These are phyloP conservation scores for Sanghuangporus weigelae DNA, from an alignment of 1,284 basidiomycete genomes.

Conservation along the genomic window DNA sequence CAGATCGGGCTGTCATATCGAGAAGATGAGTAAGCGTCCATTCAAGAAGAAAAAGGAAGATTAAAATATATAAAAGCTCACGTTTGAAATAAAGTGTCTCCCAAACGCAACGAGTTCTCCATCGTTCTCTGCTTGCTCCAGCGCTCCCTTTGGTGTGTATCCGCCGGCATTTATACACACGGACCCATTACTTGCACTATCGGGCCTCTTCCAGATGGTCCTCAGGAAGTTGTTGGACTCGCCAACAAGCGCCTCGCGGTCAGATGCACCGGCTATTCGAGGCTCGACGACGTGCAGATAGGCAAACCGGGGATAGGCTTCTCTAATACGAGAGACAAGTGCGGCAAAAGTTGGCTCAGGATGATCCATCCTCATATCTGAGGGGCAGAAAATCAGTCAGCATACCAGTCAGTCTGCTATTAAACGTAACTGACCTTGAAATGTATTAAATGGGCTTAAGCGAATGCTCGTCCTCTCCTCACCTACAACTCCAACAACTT, in stretches of 20 bases:
- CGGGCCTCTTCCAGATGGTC: slow-evolving; percentile 28
- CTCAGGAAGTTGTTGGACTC: slow-evolving; percentile 34
- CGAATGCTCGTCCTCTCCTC: slow-evolving; percentile 42
- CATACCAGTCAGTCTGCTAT: neutral
- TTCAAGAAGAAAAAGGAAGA: neutral
- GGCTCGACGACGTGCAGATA: slow-evolving; percentile 49
- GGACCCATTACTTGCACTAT: slow-evolving; percentile 5
- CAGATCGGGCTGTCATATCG: slow-evolving; percentile 16
- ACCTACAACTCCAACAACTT: slow-evolving; percentile 33
- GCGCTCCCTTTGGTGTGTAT: slow-evolving; percentile 20
- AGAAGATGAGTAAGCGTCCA: neutral
- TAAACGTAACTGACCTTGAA: slow-evolving; percentile 27
- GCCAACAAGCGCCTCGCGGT: slow-evolving; percentile 14
- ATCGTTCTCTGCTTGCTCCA: slow-evolving; percentile 30
- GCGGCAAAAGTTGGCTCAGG: slow-evolving; percentile 35
- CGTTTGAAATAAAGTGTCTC: slow-evolving; percentile 43
- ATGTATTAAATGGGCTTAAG: slow-evolving; percentile 46
- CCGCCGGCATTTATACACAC: slow-evolving; percentile 8
- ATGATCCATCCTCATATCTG: slow-evolving; percentile 27
- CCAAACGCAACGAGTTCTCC: slow-evolving; percentile 37
- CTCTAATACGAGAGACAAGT: slow-evolving; percentile 31
- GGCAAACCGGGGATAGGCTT: slow-evolving; percentile 42
- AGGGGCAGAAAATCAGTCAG: neutral
- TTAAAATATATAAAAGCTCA: slow-evolving; percentile 23
- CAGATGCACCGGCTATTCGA: slow-evolving; percentile 22